Evolutionary conservation across 2,329 filamentous ascomycete species (phyloP), one percentile per base, ranked within the genome.

Genomic region (Sordariomycetes sp.): DNA sequence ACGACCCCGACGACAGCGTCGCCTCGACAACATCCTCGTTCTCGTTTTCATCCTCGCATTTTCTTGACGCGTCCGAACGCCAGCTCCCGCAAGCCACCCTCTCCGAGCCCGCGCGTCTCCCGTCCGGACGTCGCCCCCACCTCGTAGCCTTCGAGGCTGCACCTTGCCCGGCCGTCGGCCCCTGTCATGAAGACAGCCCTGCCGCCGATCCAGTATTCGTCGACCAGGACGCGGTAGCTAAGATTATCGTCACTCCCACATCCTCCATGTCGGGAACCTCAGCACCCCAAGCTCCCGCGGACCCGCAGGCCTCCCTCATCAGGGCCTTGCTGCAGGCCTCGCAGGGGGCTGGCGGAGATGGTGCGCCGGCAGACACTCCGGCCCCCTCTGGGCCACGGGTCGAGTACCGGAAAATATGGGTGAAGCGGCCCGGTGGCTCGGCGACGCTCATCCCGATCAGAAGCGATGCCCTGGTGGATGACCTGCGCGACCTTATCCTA

Each of bases 391-490:
- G 72, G 66, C 68, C 69, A 61, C 74, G 69, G 60, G 86, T 86
- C 82, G 74, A 82, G 63, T 83, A 80, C 59, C 82, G 90, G 69
- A 97, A 96, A 78, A 86, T 97, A 65, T 99, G 94, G 94, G 93
- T 97, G 69, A 94, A 88, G 76, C 82, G 93, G 66, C 88, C 89
- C 22, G 82, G 87, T 63, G 89, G 86, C 60, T 97, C 93, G 59
- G 85, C 93, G 46, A 99, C 94, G 16, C 79, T 94, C 66, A 87
- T 99, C 58, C 85, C 87, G 61, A 88, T 96, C 65, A 80, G 84
- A 64, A 89, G 96, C 66, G 90, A 95, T 66, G 91, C 96, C 68
- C 75, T 97, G 65, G 92, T 97, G 59, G 94, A 99, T 71, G 93
- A 97, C 72, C 87, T 96, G 61, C 88, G 93, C 65, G 94, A 97